Evolutionary conservation across 805 yeast species (phyloP), one percentile per base, ranked within the genome.

Genomic region (Kuraishia ogatae): DNA sequence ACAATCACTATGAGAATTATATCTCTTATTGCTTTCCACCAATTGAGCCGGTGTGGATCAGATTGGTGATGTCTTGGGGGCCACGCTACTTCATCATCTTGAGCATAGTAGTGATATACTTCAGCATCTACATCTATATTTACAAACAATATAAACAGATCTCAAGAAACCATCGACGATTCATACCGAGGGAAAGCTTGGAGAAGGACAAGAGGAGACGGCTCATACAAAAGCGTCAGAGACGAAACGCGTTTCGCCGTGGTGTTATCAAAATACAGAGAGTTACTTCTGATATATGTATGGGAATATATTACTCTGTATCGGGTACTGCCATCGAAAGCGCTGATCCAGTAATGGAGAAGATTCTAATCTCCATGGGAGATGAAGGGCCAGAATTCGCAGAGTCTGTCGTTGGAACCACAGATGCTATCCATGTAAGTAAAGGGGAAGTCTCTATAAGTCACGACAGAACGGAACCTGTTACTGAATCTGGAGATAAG

Each of bases 71-170:
- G 21, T 53, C 57, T 10, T 62, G 63, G 64, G 62, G 54, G 1
- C 58, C 59, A 2, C 52, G 62, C 23, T 43, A 60, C 5, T 22
- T 53, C 10, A 55, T 52, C 5, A 39, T 62, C 10, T 20, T 53
- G 6, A 48, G 61, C 53, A 55, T 61, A 39, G 19, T 62, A 5
- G 10, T 48, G 22, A 57, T 59, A 50, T 62, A 62, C 47, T 61
- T 62, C 50, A 49, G 60, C 23, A 62, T 62, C 21, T 62, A 62
- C 49, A 57, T 61, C 29, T 50, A 55, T 51, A 57, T 58, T 22
- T 62, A 60, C 51, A 50, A 51, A 10, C 54, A 56, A 13, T 55
- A 55, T 13, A 52, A 53, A n/a, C 50, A 52, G 29, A 55, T 61
- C 15, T 35, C 43, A 10, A 5, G n/a, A 15, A 35, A 35, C 17